Evolutionary conservation across 2,329 filamentous ascomycete species (phyloP).

Genomic region (Aspergillus aculeatus): DNA sequence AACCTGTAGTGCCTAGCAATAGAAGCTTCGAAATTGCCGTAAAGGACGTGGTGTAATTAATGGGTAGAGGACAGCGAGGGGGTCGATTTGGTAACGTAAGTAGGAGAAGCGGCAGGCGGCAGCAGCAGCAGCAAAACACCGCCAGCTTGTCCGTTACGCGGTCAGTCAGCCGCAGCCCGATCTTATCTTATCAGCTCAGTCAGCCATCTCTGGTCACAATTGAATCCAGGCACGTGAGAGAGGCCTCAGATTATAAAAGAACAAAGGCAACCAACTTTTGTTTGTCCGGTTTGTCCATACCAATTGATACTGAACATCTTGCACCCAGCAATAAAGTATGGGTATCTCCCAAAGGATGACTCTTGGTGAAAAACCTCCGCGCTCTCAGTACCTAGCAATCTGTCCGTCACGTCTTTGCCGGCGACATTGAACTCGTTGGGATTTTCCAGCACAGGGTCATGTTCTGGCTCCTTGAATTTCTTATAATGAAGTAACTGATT

Average conservation of each 20-base stretch:
- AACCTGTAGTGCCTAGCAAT: no score
- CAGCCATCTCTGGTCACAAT: constrained; percentile 12
- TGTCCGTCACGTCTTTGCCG: constrained; percentile 1
- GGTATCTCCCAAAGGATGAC: no score
- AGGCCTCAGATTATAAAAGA: constrained; percentile 18
- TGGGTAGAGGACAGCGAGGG: constrained; percentile 7
- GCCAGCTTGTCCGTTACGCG: constrained; percentile 28
- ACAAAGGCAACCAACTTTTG: no score
- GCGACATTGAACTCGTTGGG: constrained; percentile 79
- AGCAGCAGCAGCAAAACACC: constrained; percentile 20
- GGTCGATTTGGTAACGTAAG: constrained; percentile 11
- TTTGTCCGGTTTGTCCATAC: no score
- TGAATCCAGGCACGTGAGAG: constrained; percentile 20
- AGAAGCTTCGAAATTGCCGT: neutral
- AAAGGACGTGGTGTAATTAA: neutral
- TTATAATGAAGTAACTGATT: constrained; percentile 61
- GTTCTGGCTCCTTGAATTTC: constrained; percentile 79
- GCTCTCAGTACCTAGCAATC: neutral
- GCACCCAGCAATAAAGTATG: no score
- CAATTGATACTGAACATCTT: no score
- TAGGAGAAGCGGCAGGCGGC: neutral
- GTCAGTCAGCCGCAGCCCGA: constrained; percentile 17
- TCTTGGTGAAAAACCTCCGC: neutral
- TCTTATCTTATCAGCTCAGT: constrained; percentile 33
- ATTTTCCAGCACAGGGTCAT: constrained; percentile 78